Percentiles rank a stretch among this genome's conserved stretches.
Conservation (phyloP, 2,329 filamentous ascomycete species). For the Seiridium cupressi region DNA sequence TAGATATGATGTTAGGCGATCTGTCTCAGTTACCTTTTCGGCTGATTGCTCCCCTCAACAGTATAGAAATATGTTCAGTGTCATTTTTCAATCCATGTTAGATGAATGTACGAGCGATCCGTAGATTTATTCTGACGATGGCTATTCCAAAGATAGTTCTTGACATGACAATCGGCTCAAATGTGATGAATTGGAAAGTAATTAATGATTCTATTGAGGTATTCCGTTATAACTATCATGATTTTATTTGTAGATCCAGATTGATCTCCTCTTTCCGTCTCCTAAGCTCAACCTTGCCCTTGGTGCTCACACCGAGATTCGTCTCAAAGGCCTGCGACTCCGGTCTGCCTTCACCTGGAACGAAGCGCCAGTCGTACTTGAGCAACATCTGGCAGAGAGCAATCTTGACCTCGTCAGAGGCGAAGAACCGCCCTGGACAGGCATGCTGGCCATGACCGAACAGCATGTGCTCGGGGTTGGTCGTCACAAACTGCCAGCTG, state of each 20-base stretch:
- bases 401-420: conserved; percentile 34
- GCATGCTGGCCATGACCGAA: conserved; percentile 42
- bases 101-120: too few relatives aligned
- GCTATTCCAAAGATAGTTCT: too few relatives aligned
- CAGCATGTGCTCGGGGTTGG: conserved; percentile 25
- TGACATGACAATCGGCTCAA: not conserved
- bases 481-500: conserved; percentile 35
- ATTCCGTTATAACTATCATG: too few relatives aligned
- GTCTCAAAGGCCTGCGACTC: conserved; percentile 18
- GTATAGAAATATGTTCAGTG: too few relatives aligned
- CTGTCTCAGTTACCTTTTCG: too few relatives aligned
- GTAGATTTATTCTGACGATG: too few relatives aligned
- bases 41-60: too few relatives aligned
- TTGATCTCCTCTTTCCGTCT: conserved; percentile 26
- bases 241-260: conserved; percentile 16
- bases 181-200: not conserved
- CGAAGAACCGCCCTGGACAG: conserved; percentile 30
- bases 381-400: conserved; percentile 24
- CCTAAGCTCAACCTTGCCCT: conserved; percentile 23
- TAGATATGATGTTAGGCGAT: too few relatives aligned
- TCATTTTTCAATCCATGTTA: too few relatives aligned
- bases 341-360: conserved; percentile 21
- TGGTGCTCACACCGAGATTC: conserved; percentile 12
- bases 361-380: conserved; percentile 30
- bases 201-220: not conserved